A percentile compares a stretch with the other conserved stretches of the same genome.
Conservation (phyloP, 495 filamentous ascomycete genomes). For the Trichoderma erinaceum region DNA sequence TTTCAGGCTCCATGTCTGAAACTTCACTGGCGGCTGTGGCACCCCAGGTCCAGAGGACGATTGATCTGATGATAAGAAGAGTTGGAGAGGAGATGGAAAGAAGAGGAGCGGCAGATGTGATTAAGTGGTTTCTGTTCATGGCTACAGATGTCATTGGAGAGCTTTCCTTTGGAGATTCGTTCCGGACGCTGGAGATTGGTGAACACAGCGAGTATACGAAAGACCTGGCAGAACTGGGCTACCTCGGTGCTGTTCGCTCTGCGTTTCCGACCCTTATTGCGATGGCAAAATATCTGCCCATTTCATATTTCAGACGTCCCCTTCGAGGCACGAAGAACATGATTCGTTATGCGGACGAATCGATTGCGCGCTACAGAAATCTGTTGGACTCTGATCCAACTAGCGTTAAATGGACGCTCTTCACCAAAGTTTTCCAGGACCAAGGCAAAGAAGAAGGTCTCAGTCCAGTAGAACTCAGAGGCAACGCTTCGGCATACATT, state of each 20-base stretch:
- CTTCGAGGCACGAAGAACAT: conserved; percentile 17
- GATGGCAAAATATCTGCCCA: not conserved
- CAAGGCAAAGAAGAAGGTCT: conserved; percentile 30
- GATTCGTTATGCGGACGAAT: conserved; percentile 33
- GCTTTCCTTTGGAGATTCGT: conserved; percentile 50
- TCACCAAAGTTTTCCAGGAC: conserved; percentile 41
- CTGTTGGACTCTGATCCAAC: conserved; percentile 34
- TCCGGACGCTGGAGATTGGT: conserved; percentile 42
- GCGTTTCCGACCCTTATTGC: not conserved
- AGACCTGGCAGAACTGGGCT: not conserved
- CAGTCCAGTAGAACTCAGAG: conserved; percentile 32
- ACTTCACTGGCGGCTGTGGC: conserved; percentile 38
- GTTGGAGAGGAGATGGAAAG: conserved; percentile 31
- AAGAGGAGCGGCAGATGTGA: conserved; percentile 37
- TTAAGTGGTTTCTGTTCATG: conserved; percentile 53
- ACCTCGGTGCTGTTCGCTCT: not conserved
- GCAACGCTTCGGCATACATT: conserved; percentile 41
- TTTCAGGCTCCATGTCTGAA: conserved; percentile 45
- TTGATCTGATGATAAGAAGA: conserved; percentile 35
- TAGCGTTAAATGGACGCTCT: conserved; percentile 38
- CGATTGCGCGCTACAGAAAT: conserved; percentile 36
- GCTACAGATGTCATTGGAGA: conserved; percentile 50
- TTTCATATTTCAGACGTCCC: conserved; percentile 3
- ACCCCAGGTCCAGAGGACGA: conserved; percentile 31
- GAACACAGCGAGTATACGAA: not conserved